phyloP scores from a whole-genome alignment of 129 eudicot genomes.

The Centella asiatica region DNA sequence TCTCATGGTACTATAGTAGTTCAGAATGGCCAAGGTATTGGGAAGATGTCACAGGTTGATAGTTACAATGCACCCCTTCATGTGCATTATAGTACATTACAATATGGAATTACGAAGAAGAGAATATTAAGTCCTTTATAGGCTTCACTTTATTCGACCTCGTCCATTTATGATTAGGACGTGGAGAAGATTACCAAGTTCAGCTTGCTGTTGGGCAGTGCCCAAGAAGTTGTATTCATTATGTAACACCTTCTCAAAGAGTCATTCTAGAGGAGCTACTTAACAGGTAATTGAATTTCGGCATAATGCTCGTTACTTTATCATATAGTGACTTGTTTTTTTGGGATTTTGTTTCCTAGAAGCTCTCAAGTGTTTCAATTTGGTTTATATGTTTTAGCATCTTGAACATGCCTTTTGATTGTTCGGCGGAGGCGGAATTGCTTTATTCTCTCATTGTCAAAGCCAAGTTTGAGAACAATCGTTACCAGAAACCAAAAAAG shows the following conservation, averaged over 20 bases:
- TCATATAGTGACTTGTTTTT: neutral
- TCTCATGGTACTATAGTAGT: neutral
- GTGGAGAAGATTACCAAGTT: slow-evolving; percentile 68
- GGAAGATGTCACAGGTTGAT: neutral
- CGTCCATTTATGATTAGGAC: slow-evolving; percentile 33
- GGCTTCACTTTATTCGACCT: neutral
- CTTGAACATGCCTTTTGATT: slow-evolving; percentile 67
- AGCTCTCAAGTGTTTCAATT: neutral
- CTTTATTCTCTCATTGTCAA: slow-evolving; percentile 76
- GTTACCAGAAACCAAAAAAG: slow-evolving; percentile 68
- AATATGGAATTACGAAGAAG: neutral
- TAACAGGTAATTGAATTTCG: slow-evolving; percentile 39
- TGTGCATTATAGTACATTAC: neutral
- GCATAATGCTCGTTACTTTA: neutral
- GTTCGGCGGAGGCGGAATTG: slow-evolving; percentile 84
- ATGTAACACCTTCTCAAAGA: slow-evolving; percentile 98
- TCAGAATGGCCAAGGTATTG: neutral
- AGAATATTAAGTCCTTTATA: neutral
- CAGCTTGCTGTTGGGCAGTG: slow-evolving; percentile 90
- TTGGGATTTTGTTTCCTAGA: neutral
- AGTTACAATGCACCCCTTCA: neutral
- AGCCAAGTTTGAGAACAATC: slow-evolving; percentile 80
- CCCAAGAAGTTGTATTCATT: slow-evolving; percentile 86
- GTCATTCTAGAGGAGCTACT: slow-evolving; percentile 89
- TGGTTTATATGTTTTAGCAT: slow-evolving; percentile 34